Conservation (phyloP, 1,139 yeast genomes). For the Zygosaccharomyces pseudobailii region DNA sequence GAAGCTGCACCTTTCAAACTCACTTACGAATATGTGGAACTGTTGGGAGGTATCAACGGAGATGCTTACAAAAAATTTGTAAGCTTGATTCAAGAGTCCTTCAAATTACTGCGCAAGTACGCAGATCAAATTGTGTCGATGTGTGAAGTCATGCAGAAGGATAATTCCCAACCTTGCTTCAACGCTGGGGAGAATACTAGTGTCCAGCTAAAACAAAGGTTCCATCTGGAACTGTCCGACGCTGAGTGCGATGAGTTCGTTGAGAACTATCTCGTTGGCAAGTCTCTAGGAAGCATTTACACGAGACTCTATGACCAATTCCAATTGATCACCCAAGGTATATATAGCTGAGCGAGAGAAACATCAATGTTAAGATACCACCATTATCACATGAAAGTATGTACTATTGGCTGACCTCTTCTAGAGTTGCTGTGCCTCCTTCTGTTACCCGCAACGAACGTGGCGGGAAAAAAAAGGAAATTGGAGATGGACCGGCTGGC, state of each 20-base stretch:
- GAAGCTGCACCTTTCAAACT: conserved; percentile 96
- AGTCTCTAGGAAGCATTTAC: conserved; percentile 82
- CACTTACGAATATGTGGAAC: conserved; percentile 79
- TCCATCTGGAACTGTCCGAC: conserved; percentile 71
- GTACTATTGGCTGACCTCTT: not conserved
- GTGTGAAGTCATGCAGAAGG: conserved; percentile 91
- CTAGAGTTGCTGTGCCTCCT: not conserved
- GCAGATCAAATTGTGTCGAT: conserved; percentile 69
- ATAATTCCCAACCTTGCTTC: conserved; percentile 86
- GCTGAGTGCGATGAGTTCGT: conserved; percentile 73
- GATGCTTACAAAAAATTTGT: conserved; percentile 55
- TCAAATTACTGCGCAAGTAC: conserved; percentile 63
- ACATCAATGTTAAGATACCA: not conserved
- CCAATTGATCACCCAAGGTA: conserved; percentile 91
- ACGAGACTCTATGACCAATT: conserved; percentile 92
- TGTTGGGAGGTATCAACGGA: conserved; percentile 74
- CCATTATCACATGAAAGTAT: not conserved
- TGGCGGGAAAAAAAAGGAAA: not conserved
- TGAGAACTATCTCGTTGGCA: conserved; percentile 65
- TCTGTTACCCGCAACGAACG: not conserved
- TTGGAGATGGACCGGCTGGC: not conserved
- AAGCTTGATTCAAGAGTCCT: conserved; percentile 61
- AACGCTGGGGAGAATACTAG: conserved; percentile 82
- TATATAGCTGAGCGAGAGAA: conserved; percentile 49
- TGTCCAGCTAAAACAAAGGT: conserved; percentile 67